Percentiles rank a stretch among this genome's conserved stretches.
Conservation (phyloP, 495 filamentous ascomycete genomes). For the Neurospora africana region DNA sequence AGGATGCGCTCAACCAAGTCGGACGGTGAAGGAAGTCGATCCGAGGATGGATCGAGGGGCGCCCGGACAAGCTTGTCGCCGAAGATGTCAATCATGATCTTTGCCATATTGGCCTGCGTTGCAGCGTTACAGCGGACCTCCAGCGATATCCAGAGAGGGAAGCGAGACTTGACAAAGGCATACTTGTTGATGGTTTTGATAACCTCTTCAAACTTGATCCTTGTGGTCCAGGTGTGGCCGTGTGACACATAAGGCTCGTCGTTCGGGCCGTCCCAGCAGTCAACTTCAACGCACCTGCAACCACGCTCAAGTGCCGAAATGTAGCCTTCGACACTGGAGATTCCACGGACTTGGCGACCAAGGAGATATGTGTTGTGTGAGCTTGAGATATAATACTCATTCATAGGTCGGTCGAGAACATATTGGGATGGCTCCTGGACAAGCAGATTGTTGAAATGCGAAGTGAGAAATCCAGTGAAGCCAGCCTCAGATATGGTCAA, state of each 20-base stretch:
- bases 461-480: constrained; percentile 68
- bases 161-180: constrained; percentile 70
- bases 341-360: constrained; percentile 78
- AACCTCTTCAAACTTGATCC: constrained; percentile 78
- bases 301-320: constrained; percentile 79
- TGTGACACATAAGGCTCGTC: constrained; percentile 82
- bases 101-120: constrained; percentile 82
- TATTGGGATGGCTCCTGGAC: constrained; percentile 43
- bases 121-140: constrained; percentile 83
- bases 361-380: constrained; percentile 97
- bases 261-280: constrained; percentile 92
- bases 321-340: constrained; percentile 89
- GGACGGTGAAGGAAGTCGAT: constrained; percentile 70
- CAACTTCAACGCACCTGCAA: constrained; percentile 91
- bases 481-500: constrained; percentile 60
- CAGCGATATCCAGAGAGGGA: constrained; percentile 85
- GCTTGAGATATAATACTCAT: constrained; percentile 97
- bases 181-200: constrained; percentile 89
- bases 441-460: constrained; percentile 56
- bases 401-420: constrained; percentile 70
- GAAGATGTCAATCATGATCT: constrained; percentile 77
- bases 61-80: constrained; percentile 66
- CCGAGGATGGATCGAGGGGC: constrained; percentile 54
- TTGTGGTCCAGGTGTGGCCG: constrained; percentile 77
- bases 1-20: constrained; percentile 73